Conservation (phyloP, 2,329 filamentous ascomycete genomes). For the Aureobasidium sp. region DNA sequence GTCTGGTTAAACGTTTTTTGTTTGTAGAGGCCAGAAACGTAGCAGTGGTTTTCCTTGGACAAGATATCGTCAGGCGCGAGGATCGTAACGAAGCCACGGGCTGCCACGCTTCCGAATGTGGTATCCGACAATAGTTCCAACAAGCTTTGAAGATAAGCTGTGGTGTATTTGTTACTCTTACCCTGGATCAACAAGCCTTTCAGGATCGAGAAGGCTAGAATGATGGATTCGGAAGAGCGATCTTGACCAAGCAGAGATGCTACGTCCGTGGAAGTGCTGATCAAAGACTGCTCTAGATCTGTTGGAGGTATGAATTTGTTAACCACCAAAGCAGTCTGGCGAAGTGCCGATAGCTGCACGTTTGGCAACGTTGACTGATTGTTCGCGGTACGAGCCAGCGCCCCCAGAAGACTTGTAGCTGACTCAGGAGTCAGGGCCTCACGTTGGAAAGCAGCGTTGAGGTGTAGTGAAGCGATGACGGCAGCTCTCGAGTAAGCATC, state of each 20-base stretch:
- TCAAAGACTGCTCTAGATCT: constrained; percentile 26
- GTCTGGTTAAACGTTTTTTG: constrained; percentile 57
- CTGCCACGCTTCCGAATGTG: constrained; percentile 41
- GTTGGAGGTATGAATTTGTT: constrained; percentile 42
- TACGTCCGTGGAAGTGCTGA: constrained; percentile 27
- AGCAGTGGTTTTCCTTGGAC: constrained; percentile 53
- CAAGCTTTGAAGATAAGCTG: constrained; percentile 37
- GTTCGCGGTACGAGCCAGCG: constrained; percentile 32
- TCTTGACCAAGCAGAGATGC: constrained; percentile 32
- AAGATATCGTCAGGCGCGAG: constrained; percentile 55
- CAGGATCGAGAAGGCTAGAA: constrained; percentile 52
- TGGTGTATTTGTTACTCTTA: constrained; percentile 39
- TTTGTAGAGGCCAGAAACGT: constrained; percentile 54
- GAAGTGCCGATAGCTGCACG: constrained; percentile 22
- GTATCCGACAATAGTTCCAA: constrained; percentile 44
- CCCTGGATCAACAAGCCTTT: constrained; percentile 54
- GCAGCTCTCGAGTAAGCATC: constrained; percentile 9
- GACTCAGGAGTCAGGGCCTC: constrained; percentile 30
- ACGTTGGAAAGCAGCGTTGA: constrained; percentile 45
- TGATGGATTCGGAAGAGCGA: constrained; percentile 38
- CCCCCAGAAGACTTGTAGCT: constrained; percentile 27
- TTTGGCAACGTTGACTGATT: constrained; percentile 1
- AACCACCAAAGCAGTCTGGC: constrained; percentile 40
- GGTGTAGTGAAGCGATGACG: constrained; percentile 51
- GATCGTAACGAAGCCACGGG: constrained; percentile 52